Conservation (phyloP, 805 yeast species). For the Isabelozyma rhagii region DNA sequence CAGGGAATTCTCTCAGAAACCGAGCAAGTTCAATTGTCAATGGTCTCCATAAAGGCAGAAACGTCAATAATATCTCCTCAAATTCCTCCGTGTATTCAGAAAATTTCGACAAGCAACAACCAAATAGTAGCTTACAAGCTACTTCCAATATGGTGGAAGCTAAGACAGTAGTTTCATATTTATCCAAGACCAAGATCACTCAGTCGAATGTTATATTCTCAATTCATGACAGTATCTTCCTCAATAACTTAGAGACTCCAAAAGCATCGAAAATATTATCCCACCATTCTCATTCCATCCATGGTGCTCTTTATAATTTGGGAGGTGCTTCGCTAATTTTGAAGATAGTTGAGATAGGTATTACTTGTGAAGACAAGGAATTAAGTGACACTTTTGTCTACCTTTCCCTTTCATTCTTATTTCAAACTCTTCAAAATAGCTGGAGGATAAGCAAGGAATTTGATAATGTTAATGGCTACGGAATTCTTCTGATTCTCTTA, state of each 20-base stretch:
- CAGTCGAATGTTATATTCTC: not conserved
- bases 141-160: not conserved
- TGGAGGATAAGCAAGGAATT: conserved; percentile 56
- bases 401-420: conserved; percentile 36
- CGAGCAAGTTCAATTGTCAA: not conserved
- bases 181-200: not conserved
- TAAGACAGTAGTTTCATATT: not conserved
- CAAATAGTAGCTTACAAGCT: not conserved
- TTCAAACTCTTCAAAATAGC: conserved; percentile 42
- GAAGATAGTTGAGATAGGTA: conserved; percentile 43
- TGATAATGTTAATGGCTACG: conserved; percentile 59
- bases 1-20: not conserved
- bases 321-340: conserved; percentile 53
- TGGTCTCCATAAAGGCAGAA: not conserved
- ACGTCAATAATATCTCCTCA: not conserved
- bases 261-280: conserved; percentile 6
- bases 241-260: conserved; percentile 5
- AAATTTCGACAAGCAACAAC: not conserved
- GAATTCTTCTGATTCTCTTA: conserved; percentile 51
- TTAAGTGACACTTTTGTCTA: conserved; percentile 22
- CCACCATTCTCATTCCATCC: conserved; percentile 24
- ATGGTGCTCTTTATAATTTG: conserved; percentile 36
- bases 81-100: not conserved
- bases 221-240: conserved; percentile 1
- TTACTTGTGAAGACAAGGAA: conserved; percentile 19